Evolutionary conservation across 2,329 filamentous ascomycete species (phyloP).

Genomic region (Beauveria pseudobassiana): DNA sequence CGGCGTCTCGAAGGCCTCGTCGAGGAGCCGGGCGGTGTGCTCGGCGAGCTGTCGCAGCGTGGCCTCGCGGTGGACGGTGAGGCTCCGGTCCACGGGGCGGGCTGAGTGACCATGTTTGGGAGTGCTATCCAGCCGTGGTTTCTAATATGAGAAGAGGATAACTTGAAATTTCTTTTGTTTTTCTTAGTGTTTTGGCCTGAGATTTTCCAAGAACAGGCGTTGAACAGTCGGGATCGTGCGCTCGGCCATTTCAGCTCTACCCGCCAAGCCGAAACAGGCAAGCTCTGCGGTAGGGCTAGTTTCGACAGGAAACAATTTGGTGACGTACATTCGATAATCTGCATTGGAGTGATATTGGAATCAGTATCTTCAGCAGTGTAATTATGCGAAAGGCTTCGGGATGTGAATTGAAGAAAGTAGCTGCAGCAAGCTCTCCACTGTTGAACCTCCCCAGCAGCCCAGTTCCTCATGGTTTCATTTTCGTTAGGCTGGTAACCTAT

Average conservation of each 20-base stretch:
- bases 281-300: not conserved
- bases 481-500: too few relatives aligned
- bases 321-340: not conserved
- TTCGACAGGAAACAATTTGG: not conserved
- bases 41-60: constrained; percentile 2
- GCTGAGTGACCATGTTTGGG: constrained; percentile 1
- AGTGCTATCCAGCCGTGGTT: too few relatives aligned
- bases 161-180: too few relatives aligned
- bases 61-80: constrained; percentile 6
- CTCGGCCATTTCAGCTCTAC: constrained; percentile 4
- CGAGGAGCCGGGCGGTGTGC: not conserved
- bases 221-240: not conserved
- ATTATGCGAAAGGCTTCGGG: too few relatives aligned
- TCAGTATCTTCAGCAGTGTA: not conserved
- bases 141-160: too few relatives aligned
- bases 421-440: too few relatives aligned
- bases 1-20: not conserved
- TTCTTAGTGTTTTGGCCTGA: too few relatives aligned
- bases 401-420: too few relatives aligned
- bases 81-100: not conserved
- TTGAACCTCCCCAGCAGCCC: too few relatives aligned
- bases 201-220: too few relatives aligned
- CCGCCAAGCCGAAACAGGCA: constrained; percentile 4
- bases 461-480: too few relatives aligned
- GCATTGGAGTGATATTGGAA: not conserved